Evolutionary conservation across 345 rosid species (phyloP).

Genomic region (Cardiospermum halicacabum): DNA sequence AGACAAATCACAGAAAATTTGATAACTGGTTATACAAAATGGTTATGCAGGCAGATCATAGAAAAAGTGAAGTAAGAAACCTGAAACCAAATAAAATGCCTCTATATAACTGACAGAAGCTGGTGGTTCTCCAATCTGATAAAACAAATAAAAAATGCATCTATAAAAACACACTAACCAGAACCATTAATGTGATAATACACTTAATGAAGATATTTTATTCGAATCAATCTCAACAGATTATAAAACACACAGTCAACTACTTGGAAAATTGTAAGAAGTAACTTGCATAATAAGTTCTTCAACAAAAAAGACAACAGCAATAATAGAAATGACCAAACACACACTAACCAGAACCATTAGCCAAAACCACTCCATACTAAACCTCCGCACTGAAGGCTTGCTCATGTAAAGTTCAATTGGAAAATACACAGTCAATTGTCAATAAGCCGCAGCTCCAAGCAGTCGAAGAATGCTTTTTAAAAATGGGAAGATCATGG

Average conservation of each 20-base stretch:
- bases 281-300: slow-evolving; percentile 49
- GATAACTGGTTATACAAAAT: too few species aligned
- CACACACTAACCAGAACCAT: slow-evolving; percentile 45
- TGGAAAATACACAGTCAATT: slow-evolving; percentile 75
- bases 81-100: too few species aligned
- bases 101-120: too few species aligned
- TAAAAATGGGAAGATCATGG: slow-evolving; percentile 88
- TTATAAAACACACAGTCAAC: too few species aligned
- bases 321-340: slow-evolving; percentile 49
- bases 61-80: too few species aligned
- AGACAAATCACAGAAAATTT: too few species aligned
- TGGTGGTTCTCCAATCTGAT: too few species aligned
- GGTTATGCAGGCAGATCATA: too few species aligned
- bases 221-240: too few species aligned
- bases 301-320: slow-evolving; percentile 60
- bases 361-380: slow-evolving; percentile 60
- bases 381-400: slow-evolving; percentile 37
- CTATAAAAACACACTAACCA: too few species aligned
- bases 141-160: too few species aligned
- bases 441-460: slow-evolving; percentile 76
- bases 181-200: too few species aligned
- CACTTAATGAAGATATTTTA: not conserved
- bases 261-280: slow-evolving; percentile 46
- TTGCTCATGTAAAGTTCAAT: slow-evolving; percentile 68
- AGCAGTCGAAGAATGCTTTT: slow-evolving; percentile 65